Conservation (phyloP, 257 asterid species). For the Solanum piurae region DNA sequence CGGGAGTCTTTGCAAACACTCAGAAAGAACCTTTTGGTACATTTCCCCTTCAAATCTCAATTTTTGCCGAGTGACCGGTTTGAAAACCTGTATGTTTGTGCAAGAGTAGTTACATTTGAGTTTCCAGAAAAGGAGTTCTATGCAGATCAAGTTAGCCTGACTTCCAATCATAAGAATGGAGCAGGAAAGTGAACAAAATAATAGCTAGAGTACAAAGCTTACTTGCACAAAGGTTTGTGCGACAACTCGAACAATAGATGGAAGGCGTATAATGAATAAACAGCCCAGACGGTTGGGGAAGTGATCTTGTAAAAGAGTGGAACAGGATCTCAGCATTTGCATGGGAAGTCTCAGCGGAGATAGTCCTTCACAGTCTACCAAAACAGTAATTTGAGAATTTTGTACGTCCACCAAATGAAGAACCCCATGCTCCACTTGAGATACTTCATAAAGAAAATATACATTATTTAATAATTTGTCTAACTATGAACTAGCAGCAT, state of each 20-base stretch:
- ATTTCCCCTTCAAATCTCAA: conserved; percentile 69
- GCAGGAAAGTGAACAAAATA: background rate
- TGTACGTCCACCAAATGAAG: conserved; percentile 47
- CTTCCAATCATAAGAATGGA: background rate
- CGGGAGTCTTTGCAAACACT: conserved; percentile 48
- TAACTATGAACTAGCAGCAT: background rate
- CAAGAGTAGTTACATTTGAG: background rate
- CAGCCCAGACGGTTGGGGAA: conserved; percentile 81
- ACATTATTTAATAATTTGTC: conserved; percentile 8
- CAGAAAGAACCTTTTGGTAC: conserved; percentile 43
- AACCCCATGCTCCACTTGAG: conserved; percentile 93
- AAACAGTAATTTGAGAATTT: conserved; percentile 65
- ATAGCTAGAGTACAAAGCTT: conserved; percentile 10
- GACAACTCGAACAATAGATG: conserved; percentile 79
- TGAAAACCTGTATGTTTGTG: conserved; percentile 48
- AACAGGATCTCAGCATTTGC: conserved; percentile 74
- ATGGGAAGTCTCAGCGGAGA: conserved; percentile 77
- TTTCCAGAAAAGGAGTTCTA: background rate
- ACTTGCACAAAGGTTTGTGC: conserved; percentile 81
- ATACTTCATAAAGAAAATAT: conserved; percentile 49
- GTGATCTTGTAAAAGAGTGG: conserved; percentile 73
- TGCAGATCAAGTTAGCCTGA: background rate
- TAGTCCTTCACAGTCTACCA: conserved; percentile 67
- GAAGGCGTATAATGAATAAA: conserved; percentile 64
- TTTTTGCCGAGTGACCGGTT: conserved; percentile 71